Percentiles rank a stretch among this genome's conserved stretches.
Conservation (phyloP, 495 filamentous ascomycete species). For the Aspergillus taichungensis region DNA sequence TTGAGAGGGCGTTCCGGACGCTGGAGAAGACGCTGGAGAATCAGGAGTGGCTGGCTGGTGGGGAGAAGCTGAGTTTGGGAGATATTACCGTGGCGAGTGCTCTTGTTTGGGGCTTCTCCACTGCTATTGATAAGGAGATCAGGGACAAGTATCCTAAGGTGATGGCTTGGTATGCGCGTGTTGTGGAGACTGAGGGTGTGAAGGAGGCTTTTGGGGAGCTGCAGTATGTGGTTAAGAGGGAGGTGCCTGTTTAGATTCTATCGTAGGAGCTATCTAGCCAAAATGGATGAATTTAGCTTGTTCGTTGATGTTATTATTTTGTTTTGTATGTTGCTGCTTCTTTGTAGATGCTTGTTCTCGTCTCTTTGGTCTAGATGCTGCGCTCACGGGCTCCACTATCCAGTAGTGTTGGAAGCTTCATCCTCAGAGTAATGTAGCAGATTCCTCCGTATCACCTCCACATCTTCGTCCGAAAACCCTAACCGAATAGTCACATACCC, state of each 20-base stretch:
- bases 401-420: too few relatives aligned
- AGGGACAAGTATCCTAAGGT: constrained; percentile 34
- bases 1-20: constrained; percentile 27
- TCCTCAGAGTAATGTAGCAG: too few relatives aligned
- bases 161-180: constrained; percentile 35
- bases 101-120: constrained; percentile 30
- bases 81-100: constrained; percentile 40
- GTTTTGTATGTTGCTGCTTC: too few relatives aligned
- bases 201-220: constrained; percentile 42
- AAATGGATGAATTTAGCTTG: too few relatives aligned
- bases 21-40: constrained; percentile 35
- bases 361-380: too few relatives aligned
- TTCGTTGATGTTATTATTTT: too few relatives aligned
- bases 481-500: too few relatives aligned
- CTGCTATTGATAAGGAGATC: constrained; percentile 43
- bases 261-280: too few relatives aligned
- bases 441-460: too few relatives aligned
- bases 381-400: too few relatives aligned
- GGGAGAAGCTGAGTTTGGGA: constrained; percentile 43
- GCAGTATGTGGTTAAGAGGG: constrained; percentile 34
- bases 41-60: constrained; percentile 36
- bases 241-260: constrained; percentile 4
- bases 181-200: constrained; percentile 36
- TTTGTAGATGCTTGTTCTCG: too few relatives aligned
- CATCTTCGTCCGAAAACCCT: too few relatives aligned